phyloP scores from a whole-genome alignment of 371 early-diverging fungal genomes.

The Thermomucor indicae-seudaticae region DNA sequence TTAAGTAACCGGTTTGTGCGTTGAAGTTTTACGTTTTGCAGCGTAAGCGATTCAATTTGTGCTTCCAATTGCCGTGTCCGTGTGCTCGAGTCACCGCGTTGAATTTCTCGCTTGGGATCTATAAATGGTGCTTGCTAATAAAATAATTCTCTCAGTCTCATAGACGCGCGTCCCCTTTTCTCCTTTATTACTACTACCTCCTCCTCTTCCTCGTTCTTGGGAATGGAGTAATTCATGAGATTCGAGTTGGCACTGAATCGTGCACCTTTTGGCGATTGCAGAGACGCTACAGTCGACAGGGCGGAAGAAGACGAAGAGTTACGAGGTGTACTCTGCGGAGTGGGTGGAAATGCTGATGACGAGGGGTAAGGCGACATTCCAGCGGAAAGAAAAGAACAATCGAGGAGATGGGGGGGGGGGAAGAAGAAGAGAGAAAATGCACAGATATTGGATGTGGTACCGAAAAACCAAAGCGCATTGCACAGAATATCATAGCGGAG shows the following conservation, averaged over 20 bases:
- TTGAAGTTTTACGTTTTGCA: constrained; percentile 45
- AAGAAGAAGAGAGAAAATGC: not conserved
- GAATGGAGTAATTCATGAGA: constrained; percentile 53
- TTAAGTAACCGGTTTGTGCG: constrained; percentile 46
- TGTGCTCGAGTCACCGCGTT: constrained; percentile 37
- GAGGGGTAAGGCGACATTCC: not conserved
- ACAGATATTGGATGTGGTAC: not conserved
- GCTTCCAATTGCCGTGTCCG: constrained; percentile 37
- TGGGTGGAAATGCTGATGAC: constrained; percentile 4
- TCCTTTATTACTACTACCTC: not conserved
- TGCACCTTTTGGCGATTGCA: constrained; percentile 12
- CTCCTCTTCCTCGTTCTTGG: constrained; percentile 22
- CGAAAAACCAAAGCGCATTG: not conserved
- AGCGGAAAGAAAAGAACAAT: too few relatives aligned
- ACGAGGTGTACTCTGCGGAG: constrained; percentile 11
- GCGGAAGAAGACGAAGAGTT: constrained; percentile 11
- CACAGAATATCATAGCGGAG: too few relatives aligned
- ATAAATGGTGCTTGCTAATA: not conserved
- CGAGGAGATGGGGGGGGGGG: not conserved
- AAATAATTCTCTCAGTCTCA: not conserved
- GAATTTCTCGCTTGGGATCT: constrained; percentile 25
- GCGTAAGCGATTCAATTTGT: constrained; percentile 42
- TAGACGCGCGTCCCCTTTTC: not conserved
- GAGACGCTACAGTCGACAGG: not conserved
- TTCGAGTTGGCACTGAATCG: constrained; percentile 47